Evolutionary conservation across 441 rosid genomes (phyloP), one percentile per base, ranked within the genome.

Genomic region (Gossypium gossypioides): DNA sequence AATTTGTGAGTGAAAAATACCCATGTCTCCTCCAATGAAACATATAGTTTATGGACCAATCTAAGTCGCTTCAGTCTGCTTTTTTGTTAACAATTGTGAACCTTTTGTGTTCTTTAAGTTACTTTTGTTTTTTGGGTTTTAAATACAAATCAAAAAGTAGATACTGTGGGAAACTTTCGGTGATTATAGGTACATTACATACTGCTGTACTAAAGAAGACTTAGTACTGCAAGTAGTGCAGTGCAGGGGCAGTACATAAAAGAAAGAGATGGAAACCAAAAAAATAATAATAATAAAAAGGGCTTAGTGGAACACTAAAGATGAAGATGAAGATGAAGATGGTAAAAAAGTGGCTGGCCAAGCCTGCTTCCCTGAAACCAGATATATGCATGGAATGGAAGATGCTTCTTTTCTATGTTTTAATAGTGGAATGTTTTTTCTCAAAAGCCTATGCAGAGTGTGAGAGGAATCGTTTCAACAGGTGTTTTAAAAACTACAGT

Each of bases 121-220:
- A 27, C 32, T 27, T 13, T 44, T 46, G 21, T 34, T 22, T 65
- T 44, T 65, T 18, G 19, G 32, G 32, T 27, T 44, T 13, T 3
- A 40, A 21, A 19, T 8, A 55, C n/a, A 2, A 64, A 12, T 37
- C 21, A n/a, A 63, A 13, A 63, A 40, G 34, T 21, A 65, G 69
- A 29, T 13, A 29, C 44, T 29, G 22, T 42, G 37, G 56, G 56
- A 65, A 65, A 65, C 69, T 65, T 65, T 46, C 56, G 69, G 55
- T 65, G 34, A 13, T 22, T 44, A 21, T 22, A 29, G 69, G 32
- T 12, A 65, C 37, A 65, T 55, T 21, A 8, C 29, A 9, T 27
- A 22, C 69, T 42, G 69, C 34, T 12, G 69, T 65, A 44, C 58
- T 52, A 19, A 4, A 10, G 69, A 4, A 51, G 56, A 16, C 21